phyloP scores from a whole-genome alignment of 192 early-diverging fungal genomes.

The Podochytrium sp. region DNA sequence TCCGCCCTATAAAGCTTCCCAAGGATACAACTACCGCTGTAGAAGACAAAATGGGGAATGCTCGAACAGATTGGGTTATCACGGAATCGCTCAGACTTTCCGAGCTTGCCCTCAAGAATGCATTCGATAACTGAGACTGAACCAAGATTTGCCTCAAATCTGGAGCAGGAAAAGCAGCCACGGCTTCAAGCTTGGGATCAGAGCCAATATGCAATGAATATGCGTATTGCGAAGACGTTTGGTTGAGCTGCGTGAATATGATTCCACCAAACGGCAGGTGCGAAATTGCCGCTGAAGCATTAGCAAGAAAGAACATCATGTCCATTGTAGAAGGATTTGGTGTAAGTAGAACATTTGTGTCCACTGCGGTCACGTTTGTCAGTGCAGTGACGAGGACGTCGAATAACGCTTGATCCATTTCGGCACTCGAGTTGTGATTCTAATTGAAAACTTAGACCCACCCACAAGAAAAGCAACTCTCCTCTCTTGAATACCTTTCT shows the following conservation, averaged over 20 bases:
- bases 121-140: conserved; percentile 46
- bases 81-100: conserved; percentile 31
- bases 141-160: conserved; percentile 54
- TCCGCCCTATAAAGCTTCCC: conserved; percentile 58
- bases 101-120: conserved; percentile 39
- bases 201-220: conserved; percentile 61
- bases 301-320: conserved; percentile 9
- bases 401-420: conserved; percentile 46
- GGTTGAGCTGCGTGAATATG: conserved; percentile 56
- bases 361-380: conserved; percentile 33
- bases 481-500: not conserved
- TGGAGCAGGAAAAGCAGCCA: conserved; percentile 55
- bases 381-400: not conserved
- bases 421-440: conserved; percentile 13
- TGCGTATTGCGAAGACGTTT: conserved; percentile 43
- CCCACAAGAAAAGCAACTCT: not conserved
- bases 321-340: conserved; percentile 19
- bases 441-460: not conserved
- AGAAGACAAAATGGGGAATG: conserved; percentile 57
- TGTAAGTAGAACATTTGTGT: conserved; percentile 48
- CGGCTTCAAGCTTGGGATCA: conserved; percentile 41
- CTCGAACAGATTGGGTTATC: conserved; percentile 69
- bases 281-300: conserved; percentile 40
- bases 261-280: conserved; percentile 63
- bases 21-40: conserved; percentile 57